These are phyloP conservation scores for Fraxinus platypoda DNA, from an alignment of 305 asterid species.

Conservation along the genomic window DNA sequence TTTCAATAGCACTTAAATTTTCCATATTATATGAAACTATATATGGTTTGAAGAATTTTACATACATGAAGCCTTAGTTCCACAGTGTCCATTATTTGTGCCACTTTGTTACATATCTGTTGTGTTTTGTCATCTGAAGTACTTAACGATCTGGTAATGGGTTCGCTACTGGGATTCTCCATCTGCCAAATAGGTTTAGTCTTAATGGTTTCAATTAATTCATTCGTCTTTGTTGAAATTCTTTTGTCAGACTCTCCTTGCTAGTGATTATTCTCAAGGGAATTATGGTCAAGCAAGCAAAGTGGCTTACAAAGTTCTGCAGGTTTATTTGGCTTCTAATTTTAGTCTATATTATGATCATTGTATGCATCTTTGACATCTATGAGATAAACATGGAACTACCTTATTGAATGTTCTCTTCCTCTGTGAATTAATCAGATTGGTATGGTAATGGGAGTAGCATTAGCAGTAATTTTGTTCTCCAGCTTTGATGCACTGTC, in stretches of 20 bases:
- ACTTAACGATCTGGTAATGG: background rate
- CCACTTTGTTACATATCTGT: background rate
- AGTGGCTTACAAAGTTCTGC: slow-evolving; percentile 75
- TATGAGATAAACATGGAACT: slow-evolving; percentile 12
- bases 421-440: slow-evolving; percentile 42
- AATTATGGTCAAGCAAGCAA: slow-evolving; percentile 65
- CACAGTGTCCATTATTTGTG: background rate
- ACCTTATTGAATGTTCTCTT: slow-evolving; percentile 13
- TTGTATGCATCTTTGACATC: background rate
- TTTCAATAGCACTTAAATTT: background rate
- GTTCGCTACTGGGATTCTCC: background rate
- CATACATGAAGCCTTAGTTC: background rate
- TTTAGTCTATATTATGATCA: background rate
- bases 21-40: background rate
- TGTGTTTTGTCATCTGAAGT: background rate
- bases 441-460: slow-evolving; percentile 62
- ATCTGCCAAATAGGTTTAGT: background rate
- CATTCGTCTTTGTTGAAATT: slow-evolving; percentile 16
- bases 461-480: slow-evolving; percentile 59
- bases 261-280: slow-evolving; percentile 80
- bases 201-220: background rate
- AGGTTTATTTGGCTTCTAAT: slow-evolving; percentile 45
- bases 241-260: slow-evolving; percentile 72
- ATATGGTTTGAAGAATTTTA: background rate
- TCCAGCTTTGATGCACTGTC: slow-evolving; percentile 65